phyloP scores from a whole-genome alignment of 257 asterid species.

The Plantago ovata region DNA sequence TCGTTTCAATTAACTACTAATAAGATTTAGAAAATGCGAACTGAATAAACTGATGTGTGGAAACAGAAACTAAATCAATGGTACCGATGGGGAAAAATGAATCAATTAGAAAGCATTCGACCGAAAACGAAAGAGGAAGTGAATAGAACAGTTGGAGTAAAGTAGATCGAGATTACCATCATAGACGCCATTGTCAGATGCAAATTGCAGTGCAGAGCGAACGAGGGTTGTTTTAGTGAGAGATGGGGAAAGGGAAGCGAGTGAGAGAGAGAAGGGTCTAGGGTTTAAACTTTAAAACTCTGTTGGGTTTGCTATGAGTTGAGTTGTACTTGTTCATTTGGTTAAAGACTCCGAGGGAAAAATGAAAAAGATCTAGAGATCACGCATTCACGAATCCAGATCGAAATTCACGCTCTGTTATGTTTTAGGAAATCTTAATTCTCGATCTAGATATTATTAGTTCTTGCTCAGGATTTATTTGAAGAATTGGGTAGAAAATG shows the following conservation, averaged over 20 bases:
- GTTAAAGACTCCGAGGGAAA: too few species aligned
- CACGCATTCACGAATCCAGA: too few species aligned
- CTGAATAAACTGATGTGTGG: background rate
- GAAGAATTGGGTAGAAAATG: too few species aligned
- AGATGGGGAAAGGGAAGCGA: background rate
- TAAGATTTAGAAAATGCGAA: background rate
- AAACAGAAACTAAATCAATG: background rate
- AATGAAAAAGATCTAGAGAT: too few species aligned
- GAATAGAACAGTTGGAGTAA: background rate
- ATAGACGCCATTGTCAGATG: slow-evolving; percentile 32
- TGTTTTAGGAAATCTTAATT: too few species aligned
- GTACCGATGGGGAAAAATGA: background rate
- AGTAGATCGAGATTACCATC: slow-evolving; percentile 36
- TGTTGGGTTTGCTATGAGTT: background rate
- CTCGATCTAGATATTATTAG: too few species aligned
- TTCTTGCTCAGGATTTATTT: too few species aligned
- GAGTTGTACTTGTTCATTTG: too few species aligned
- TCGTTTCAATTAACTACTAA: background rate
- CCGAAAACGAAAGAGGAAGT: background rate
- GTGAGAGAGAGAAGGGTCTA: slow-evolving; percentile 1
- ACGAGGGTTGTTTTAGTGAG: background rate
- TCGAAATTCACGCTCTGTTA: too few species aligned
- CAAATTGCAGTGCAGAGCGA: slow-evolving; percentile 10
- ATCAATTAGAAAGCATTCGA: slow-evolving; percentile 8
- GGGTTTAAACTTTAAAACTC: slow-evolving; percentile 4